Conservation (phyloP, 2,329 filamentous ascomycete genomes). For the Arthrinium phaeospermum region DNA sequence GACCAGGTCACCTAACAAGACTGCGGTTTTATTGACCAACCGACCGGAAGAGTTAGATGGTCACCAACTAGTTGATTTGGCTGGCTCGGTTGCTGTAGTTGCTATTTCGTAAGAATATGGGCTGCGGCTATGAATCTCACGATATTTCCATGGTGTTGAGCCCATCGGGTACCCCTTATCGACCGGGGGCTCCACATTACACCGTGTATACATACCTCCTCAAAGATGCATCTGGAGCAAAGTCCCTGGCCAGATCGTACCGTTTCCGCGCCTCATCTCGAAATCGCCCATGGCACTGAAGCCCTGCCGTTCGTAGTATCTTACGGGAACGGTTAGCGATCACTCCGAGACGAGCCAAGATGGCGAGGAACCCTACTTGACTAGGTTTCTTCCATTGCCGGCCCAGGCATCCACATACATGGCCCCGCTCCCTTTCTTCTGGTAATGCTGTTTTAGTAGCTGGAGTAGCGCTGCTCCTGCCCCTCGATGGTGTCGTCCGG, state of each 20-base stretch:
- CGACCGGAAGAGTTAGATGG: too few species aligned
- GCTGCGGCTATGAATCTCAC: too few species aligned
- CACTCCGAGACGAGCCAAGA: background rate
- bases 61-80: too few species aligned
- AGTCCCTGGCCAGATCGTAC: constrained; percentile 1
- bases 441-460: constrained; percentile 26
- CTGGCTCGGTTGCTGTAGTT: too few species aligned
- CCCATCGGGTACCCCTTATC: too few species aligned
- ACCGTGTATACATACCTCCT: constrained; percentile 11
- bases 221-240: constrained; percentile 12
- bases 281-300: constrained; percentile 22
- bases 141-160: too few species aligned
- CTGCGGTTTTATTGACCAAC: background rate
- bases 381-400: constrained; percentile 32
- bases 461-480: constrained; percentile 25
- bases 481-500: constrained; percentile 20
- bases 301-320: constrained; percentile 20
- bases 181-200: background rate
- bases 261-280: background rate
- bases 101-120: too few species aligned
- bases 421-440: background rate
- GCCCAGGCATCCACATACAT: constrained; percentile 38
- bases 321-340: background rate
- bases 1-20: background rate
- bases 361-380: background rate